A percentile compares a stretch with the other conserved stretches of the same genome.
These are phyloP conservation scores for Trichophyton mentagrophytes DNA, from an alignment of 2,329 filamentous ascomycete genomes.

Conservation along the genomic window DNA sequence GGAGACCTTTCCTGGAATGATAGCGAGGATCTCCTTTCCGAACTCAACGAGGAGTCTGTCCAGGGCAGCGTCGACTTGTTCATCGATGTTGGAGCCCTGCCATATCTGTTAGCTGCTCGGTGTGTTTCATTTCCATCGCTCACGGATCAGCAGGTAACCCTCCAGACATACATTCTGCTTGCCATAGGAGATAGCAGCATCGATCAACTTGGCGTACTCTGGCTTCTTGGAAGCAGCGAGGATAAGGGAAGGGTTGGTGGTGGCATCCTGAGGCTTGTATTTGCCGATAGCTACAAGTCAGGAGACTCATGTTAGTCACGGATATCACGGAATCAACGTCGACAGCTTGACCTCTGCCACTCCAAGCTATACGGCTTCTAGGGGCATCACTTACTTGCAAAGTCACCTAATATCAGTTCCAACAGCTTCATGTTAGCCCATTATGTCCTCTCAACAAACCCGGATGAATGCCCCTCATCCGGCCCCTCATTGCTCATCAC, in stretches of 20 bases:
- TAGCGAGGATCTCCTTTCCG: slow-evolving; percentile 91
- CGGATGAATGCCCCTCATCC: slow-evolving; percentile 10
- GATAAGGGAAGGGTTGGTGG: slow-evolving; percentile 98
- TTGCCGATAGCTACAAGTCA: slow-evolving; percentile 70
- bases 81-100: slow-evolving; percentile 51
- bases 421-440: neutral
- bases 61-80: slow-evolving; percentile 78
- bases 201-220: slow-evolving; percentile 88
- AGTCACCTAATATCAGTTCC: slow-evolving; percentile 48
- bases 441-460: neutral
- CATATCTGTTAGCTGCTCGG: neutral
- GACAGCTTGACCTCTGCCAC: slow-evolving; percentile 14
- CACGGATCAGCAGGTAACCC: neutral
- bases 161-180: slow-evolving; percentile 52
- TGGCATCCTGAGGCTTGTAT: slow-evolving; percentile 99
- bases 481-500: slow-evolving; percentile 1
- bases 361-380: neutral
- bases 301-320: slow-evolving; percentile 13
- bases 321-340: slow-evolving; percentile 10
- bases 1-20: slow-evolving; percentile 96
- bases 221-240: slow-evolving; percentile 96
- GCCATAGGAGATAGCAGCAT: slow-evolving; percentile 70
- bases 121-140: neutral
- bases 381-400: slow-evolving; percentile 51
- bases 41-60: slow-evolving; percentile 96